Percentiles rank a stretch among this genome's conserved stretches.
These are phyloP conservation scores for Lepiota brunneoincarnata DNA, from an alignment of 768 basidiomycete species.

Conservation along the genomic window DNA sequence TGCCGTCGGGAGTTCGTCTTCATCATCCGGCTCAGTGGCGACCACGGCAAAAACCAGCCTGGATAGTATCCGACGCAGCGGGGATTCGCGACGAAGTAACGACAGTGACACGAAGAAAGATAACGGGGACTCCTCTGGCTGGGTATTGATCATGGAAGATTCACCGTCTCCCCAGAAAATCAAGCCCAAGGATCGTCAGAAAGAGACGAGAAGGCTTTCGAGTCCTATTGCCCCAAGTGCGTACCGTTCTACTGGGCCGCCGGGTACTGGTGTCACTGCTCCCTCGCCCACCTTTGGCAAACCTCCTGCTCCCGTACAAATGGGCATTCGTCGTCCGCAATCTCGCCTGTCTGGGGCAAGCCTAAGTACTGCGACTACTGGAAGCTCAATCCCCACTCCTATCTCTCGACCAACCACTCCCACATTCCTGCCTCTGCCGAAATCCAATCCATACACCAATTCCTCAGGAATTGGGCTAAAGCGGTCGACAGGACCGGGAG, in stretches of 20 bases:
- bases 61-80: conserved; percentile 41
- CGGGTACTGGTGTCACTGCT: conserved; percentile 23
- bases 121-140: conserved; percentile 66
- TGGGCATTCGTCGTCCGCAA: conserved; percentile 59
- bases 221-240: conserved; percentile 59
- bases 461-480: conserved; percentile 45
- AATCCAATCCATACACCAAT: conserved; percentile 45
- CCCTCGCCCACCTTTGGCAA: conserved; percentile 16
- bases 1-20: conserved; percentile 31
- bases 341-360: conserved; percentile 71
- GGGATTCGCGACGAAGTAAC: conserved; percentile 43
- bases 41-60: conserved; percentile 42
- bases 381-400: conserved; percentile 64
- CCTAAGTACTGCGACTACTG: conserved; percentile 42
- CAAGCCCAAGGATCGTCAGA: conserved; percentile 42
- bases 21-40: conserved; percentile 35
- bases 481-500: conserved; percentile 54
- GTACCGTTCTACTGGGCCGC: conserved; percentile 43
- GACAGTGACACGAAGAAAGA: conserved; percentile 44
- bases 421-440: conserved; percentile 72
- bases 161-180: conserved; percentile 68
- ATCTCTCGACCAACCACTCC: conserved; percentile 73
- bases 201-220: conserved; percentile 50
- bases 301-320: conserved; percentile 34
- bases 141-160: conserved; percentile 90